Evolutionary conservation across 805 yeast genomes (phyloP), one percentile per base, ranked within the genome.

Genomic region (Starmerella apis): DNA sequence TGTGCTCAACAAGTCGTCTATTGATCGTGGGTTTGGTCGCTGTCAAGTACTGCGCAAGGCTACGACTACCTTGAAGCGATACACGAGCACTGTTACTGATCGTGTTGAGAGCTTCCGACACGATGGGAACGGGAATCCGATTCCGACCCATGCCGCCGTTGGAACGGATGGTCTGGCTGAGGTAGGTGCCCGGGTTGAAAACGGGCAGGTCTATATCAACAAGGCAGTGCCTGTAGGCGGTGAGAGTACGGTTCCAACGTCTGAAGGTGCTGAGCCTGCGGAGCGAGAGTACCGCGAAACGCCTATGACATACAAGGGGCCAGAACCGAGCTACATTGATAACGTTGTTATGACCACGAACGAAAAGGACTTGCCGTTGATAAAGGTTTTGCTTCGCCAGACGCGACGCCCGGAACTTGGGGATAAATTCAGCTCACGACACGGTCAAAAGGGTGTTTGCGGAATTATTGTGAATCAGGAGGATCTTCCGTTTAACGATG

Each of bases 391-490:
- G 48, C 69, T 92, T 53, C 77, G 98, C 65, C 98, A 92, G 65
- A 87, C 96, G 4, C 80, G 98, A 72, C 79, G 97, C 65, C 98
- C 98, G 0, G 98, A 92, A 69, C 71, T 92, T 46, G 98, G 98
- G 57, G 98, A 92, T 64, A 92, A 92, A 67, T 92, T 92, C 63
- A 87, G 96, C 2, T 86, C 96, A 0, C 79, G 98, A 68, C 97
- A 90, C 70, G 98, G 98, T 35, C 98, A 90, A 67, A 90, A 90
- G 73, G 98, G 98, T 78, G 97, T 92, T 27, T 90, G 97, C 72
- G 97, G 98, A 69, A 86, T 92, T 59, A 92, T 90, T 65, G 96
- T 90, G 4, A 87, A 86, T 59, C 97, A 90, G 65, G 97, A 90
- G 60, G 98, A 90, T 63, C 74, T 90, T 75, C 98, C 98, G 13